phyloP scores from a whole-genome alignment of 192 early-diverging fungal species.

The Coemansia reversa region DNA sequence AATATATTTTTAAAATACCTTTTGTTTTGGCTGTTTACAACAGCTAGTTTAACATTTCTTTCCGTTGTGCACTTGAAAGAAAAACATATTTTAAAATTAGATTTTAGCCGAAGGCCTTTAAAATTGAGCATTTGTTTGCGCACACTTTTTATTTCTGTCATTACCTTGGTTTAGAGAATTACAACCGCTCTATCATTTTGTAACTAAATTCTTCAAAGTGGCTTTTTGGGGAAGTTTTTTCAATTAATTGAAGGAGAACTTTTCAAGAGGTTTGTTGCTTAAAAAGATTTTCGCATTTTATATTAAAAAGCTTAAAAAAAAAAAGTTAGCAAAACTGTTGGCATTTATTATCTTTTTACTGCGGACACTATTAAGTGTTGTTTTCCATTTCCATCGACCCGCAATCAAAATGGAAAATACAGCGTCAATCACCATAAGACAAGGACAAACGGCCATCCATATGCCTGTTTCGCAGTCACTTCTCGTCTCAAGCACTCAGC shows the following conservation, averaged over 20 bases:
- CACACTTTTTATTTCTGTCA: neutral
- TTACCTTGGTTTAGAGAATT: neutral
- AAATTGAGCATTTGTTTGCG: neutral
- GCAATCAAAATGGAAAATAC: conserved; percentile 5
- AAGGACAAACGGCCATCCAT: conserved; percentile 1
- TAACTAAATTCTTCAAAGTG: no score
- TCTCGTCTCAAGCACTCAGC: neutral
- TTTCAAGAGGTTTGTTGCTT: no score
- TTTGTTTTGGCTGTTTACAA: no score
- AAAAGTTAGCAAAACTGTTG: neutral
- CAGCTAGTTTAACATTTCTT: neutral
- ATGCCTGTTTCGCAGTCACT: neutral
- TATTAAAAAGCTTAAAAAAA: neutral
- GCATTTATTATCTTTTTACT: neutral
- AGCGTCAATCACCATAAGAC: neutral
- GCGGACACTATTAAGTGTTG: neutral
- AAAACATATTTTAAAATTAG: neutral
- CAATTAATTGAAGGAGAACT: no score
- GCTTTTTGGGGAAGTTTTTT: no score
- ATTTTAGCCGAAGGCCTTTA: neutral
- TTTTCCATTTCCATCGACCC: neutral
- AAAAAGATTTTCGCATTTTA: neutral
- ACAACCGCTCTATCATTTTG: no score
- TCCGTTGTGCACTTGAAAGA: neutral
- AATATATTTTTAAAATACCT: no score